These are phyloP conservation scores for Protomyces inouyei DNA, from an alignment of 1,139 yeast species.

Conservation along the genomic window DNA sequence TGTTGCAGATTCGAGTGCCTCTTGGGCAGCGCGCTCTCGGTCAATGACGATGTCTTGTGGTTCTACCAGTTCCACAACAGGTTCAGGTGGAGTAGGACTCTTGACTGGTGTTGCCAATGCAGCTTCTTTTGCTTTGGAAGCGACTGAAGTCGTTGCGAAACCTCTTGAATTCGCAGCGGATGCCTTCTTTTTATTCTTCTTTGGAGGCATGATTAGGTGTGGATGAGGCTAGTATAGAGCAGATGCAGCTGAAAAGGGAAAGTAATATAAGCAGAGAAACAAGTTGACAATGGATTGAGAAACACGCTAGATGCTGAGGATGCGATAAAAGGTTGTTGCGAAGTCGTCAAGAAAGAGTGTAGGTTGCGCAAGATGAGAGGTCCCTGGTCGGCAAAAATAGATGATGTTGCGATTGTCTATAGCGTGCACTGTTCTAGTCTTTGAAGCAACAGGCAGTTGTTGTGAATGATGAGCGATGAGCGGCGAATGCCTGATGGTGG, in stretches of 20 bases:
- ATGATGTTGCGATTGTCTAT: too few relatives aligned
- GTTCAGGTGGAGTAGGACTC: not conserved
- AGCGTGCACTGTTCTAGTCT: too few relatives aligned
- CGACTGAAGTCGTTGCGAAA: conserved; percentile 17
- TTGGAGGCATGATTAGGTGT: not conserved
- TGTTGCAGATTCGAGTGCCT: not conserved
- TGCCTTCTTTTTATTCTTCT: conserved; percentile 12
- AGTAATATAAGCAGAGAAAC: not conserved
- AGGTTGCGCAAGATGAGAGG: too few relatives aligned
- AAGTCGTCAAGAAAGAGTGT: too few relatives aligned
- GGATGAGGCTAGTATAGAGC: not conserved
- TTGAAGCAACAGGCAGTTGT: too few relatives aligned
- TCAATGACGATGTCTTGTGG: not conserved
- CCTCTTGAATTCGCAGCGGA: conserved; percentile 15
- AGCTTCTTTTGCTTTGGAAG: conserved; percentile 9
- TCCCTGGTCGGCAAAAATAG: too few relatives aligned
- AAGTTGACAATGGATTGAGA: not conserved
- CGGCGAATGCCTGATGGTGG: too few relatives aligned
- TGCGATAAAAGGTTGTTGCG: too few relatives aligned
- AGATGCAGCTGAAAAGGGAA: not conserved
- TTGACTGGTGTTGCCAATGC: conserved; percentile 1
- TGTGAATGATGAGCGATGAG: too few relatives aligned
- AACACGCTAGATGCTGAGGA: too few relatives aligned
- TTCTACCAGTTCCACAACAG: not conserved
- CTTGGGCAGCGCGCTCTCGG: not conserved